phyloP scores from a whole-genome alignment of 371 early-diverging fungal species.

The Blyttiomyces sp. region DNA sequence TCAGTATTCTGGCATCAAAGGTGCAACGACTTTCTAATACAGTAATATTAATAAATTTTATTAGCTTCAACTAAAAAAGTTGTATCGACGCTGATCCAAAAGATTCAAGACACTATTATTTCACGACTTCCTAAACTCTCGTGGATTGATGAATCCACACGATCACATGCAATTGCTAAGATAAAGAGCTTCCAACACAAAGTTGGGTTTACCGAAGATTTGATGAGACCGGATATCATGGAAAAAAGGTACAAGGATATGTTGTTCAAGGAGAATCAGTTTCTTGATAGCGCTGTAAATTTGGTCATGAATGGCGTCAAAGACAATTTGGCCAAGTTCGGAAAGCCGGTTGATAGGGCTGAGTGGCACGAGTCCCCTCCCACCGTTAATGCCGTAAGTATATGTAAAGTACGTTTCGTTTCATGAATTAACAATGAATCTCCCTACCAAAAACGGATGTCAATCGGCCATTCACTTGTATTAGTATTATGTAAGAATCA shows the following conservation, averaged over 20 bases:
- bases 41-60: too few species aligned
- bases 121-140: too few species aligned
- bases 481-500: neutral
- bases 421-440: neutral
- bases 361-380: slow-evolving; percentile 36
- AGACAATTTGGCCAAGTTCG: slow-evolving; percentile 17
- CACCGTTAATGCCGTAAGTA: slow-evolving; percentile 35
- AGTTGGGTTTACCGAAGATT: slow-evolving; percentile 28
- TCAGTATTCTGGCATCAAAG: neutral
- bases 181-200: slow-evolving; percentile 14
- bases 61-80: too few species aligned
- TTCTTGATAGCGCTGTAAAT: slow-evolving; percentile 16
- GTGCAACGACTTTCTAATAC: neutral
- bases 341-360: slow-evolving; percentile 24
- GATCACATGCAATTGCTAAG: slow-evolving; percentile 3
- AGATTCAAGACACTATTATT: too few species aligned
- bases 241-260: slow-evolving; percentile 14
- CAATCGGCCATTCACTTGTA: too few species aligned
- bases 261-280: neutral
- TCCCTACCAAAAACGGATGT: neutral
- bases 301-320: neutral
- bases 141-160: slow-evolving; percentile 2
- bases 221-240: slow-evolving; percentile 16
- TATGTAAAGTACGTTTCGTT: neutral
- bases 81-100: too few species aligned